Base-by-base conservation (phyloP, 192 early-diverging fungal genomes). In the Backusella parvicylindrica region DNA sequence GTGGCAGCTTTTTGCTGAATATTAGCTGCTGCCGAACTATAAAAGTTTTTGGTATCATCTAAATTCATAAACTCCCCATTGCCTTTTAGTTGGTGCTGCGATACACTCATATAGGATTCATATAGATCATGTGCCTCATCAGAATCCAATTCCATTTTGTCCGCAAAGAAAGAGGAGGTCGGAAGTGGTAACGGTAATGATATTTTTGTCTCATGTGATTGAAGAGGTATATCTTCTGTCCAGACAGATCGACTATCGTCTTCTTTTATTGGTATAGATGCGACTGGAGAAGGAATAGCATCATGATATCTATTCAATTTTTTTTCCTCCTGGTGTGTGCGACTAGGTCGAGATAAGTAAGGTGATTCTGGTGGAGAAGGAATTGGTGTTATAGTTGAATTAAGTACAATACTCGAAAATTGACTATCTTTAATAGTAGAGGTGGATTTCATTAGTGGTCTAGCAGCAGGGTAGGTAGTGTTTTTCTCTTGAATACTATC, bases 101-200 rank as follows among this genome's bases (percentile, higher is more conserved):
- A 30, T 6, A 72, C 49, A 35, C 33, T 68, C 74, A 75, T 47
- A 68, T 65, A 68, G 6, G 38, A 65, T 23, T n/a, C 18, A 41
- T 68, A 75, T 23, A 75, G 23, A 11, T 75, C 74, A 43, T 66
- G 32, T n/a, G 64, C 74, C 30, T 75, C 74, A 32, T 41, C 35
- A n/a, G 73, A 74, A 38, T 74, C 53, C 37, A 74, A 35, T 56
- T 75, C 74, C 47, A 75, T 47, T 53, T 75, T 75, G 40, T 75
- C 74, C 37, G 74, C 43, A 37, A 75, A 75, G 31, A 75, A 35
- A 40, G 69, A 70, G 35, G 69, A 70, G 40, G 21, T 70, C 9
- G 66, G 66, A 36, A n/a, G 66, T 23, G 66, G 66, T 35, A 68
- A 38, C 32, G 66, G 66, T 37, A 68, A 37, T 21, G 8, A 21